phyloP scores from a whole-genome alignment of 2,329 filamentous ascomycete genomes.

The Tolypocladium guangdongense region DNA sequence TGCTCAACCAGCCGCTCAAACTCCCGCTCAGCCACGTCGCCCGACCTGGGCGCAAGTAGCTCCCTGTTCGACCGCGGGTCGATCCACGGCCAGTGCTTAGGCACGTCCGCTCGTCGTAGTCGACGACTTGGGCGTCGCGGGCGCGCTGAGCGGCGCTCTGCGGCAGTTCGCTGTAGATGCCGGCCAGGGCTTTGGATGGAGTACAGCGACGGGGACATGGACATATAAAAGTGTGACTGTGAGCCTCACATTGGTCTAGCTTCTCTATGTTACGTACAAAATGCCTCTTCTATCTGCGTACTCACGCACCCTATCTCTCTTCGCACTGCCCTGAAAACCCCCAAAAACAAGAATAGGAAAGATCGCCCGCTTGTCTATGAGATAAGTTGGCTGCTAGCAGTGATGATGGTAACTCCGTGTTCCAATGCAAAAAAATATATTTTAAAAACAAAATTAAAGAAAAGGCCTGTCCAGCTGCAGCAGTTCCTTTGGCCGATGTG shows the following conservation, averaged over 20 bases:
- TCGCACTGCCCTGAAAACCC: background rate
- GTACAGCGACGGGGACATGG: too few species aligned
- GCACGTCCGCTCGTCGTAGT: conserved; percentile 2
- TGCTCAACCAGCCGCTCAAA: background rate
- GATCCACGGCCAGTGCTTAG: conserved; percentile 7
- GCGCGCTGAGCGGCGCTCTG: conserved; percentile 1
- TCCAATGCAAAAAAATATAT: background rate
- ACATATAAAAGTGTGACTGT: background rate
- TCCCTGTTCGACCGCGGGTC: conserved; percentile 4
- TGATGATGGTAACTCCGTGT: background rate
- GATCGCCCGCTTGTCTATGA: background rate
- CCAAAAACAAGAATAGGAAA: background rate
- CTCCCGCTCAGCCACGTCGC: too few species aligned
- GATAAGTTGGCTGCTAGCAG: background rate
- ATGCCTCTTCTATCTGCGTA: background rate
- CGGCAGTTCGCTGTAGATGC: conserved; percentile 3
- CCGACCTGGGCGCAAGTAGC: too few species aligned
- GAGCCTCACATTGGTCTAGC: background rate
- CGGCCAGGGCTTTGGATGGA: too few species aligned
- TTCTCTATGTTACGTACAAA: background rate
- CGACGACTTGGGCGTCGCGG: conserved; percentile 6
- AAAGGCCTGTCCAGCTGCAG: background rate
- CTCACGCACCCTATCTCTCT: background rate
- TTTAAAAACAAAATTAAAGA: background rate
- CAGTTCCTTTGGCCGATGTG: background rate